Base-by-base conservation (phyloP, 2,329 filamentous ascomycete genomes). In the Monilinia aucupariae region DNA sequence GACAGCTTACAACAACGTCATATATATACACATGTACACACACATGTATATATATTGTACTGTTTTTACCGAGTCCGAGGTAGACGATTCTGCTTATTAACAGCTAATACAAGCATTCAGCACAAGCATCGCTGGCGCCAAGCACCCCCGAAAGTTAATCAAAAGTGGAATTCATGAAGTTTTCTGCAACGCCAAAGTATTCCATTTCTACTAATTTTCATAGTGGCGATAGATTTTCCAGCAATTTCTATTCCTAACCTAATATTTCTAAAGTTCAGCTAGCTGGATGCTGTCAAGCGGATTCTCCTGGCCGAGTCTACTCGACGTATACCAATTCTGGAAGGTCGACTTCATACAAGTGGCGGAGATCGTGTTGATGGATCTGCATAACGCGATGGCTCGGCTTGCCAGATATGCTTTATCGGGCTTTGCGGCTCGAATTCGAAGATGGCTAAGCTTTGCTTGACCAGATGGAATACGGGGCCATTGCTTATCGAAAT, bases 391-490 rank as follows among this genome's bases (percentile, higher is more conserved):
- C 41, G 8, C 27, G 27, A 20, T 22, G 12, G 10, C 22, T 25
- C 15, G 53, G 53, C 39, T 47, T 56, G 9, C 7, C n/a, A 47
- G 13, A 34, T 8, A 34, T 47, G 54, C 54, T 34, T 25, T 17
- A 37, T 60, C 48, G 41, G 43, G 45, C 37, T 51, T 60, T 60
- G 15, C 20, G 37, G 34, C 27, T 25, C 32, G 37, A 20, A 60
- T 45, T 45, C 20, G 20, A 47, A 25, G 58, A 53, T 13, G 15
- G 27, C 20, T 12, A 60, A 52, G 47, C 58, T 53, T 52, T 53
- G 17, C 47, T 41, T 51, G 32, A 32, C 56, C 58, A 60, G 45
- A 60, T 51, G 27, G 9, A 22, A 20, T 41, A 25, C 48, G 48
- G 58, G 58, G 32, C 48, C 2, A 8, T 52, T 45, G 22, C n/a